Percentiles rank a stretch among this genome's conserved stretches.
phyloP scores from a whole-genome alignment of 2,329 filamentous ascomycete genomes.

The Aureobasidium vineae region DNA sequence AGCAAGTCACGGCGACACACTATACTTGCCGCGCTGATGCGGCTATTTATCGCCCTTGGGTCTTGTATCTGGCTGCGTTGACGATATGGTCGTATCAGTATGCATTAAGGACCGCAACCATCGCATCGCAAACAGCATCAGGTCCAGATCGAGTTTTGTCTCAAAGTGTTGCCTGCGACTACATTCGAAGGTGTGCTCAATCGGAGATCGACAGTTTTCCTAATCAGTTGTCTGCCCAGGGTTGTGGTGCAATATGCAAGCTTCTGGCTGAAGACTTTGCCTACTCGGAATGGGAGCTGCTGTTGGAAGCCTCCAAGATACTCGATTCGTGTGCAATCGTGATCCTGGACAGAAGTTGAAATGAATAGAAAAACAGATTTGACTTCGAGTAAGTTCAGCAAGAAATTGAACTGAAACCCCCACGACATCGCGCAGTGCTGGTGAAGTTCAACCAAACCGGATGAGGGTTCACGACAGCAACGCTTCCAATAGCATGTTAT shows the following conservation, averaged over 20 bases:
- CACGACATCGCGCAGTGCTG: no score
- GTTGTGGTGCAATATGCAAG: conserved; percentile 74
- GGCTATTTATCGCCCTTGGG: conserved; percentile 86
- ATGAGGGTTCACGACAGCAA: neutral
- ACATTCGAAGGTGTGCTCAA: neutral
- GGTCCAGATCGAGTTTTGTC: neutral
- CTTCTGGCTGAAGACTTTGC: conserved; percentile 76
- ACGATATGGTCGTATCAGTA: conserved; percentile 93
- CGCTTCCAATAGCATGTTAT: neutral
- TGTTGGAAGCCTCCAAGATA: conserved; percentile 78
- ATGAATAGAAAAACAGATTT: neutral
- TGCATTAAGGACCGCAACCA: conserved; percentile 45
- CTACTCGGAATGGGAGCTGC: conserved; percentile 80
- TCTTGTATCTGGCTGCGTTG: conserved; percentile 83
- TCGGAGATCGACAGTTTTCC: neutral
- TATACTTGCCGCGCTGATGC: conserved; percentile 87
- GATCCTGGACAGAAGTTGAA: neutral
- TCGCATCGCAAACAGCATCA: neutral
- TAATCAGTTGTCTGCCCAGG: conserved; percentile 43
- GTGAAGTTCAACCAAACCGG: no score
- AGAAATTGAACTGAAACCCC: no score
- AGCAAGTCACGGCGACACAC: conserved; percentile 41
- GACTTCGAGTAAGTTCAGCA: no score
- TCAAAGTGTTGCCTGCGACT: neutral
- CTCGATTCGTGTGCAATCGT: conserved; percentile 65